Evolutionary conservation across 441 rosid genomes (phyloP), one percentile per base, ranked within the genome.

Genomic region (Populus hybrid): DNA sequence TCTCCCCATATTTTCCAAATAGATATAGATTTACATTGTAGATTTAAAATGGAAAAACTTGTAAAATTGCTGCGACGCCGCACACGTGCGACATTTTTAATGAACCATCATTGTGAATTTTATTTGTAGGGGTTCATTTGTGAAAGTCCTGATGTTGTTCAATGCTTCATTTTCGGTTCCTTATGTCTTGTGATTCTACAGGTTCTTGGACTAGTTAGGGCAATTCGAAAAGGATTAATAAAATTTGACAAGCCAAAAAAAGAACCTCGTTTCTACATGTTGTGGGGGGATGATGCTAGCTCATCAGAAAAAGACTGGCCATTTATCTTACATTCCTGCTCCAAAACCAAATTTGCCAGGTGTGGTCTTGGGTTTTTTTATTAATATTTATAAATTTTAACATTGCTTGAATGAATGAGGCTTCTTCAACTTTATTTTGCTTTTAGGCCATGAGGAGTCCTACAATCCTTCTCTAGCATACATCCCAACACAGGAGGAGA

Each of bases 291-390:
- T 77, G 97, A 91, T 84, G 89, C 91, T n/a, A 83, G 81, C 54
- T 79, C 92, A n/a, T 87, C 88, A 72, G 92, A 89, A 71, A 71
- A 91, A 82, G 87, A 81, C 86, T 76, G 85, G 87, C 54, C 91
- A 89, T 76, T 85, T 94, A 77, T 84, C 97, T 69, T 92, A 89
- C 80, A 92, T 95, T 73, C 99, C 94, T 77, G 90, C 99, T 6
- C 98, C 99, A 2, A 95, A 95, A 80, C 88, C 88, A 4, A 95
- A 91, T 77, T 67, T 95, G 82, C 99, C 99, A 74, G 97, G 99
- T 91, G 54, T 67, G 21, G 35, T 67, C 68, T 72, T 50, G 8
- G 61, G 1, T 54, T 54, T 54, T 50, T 54, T 54, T 54, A 18
- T 54, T 16, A 54, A 54, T 54, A 54, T 0, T 54, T 54, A 16